Base-by-base conservation (phyloP, 2,329 filamentous ascomycete genomes). In the Scedosporium minutisporum region DNA sequence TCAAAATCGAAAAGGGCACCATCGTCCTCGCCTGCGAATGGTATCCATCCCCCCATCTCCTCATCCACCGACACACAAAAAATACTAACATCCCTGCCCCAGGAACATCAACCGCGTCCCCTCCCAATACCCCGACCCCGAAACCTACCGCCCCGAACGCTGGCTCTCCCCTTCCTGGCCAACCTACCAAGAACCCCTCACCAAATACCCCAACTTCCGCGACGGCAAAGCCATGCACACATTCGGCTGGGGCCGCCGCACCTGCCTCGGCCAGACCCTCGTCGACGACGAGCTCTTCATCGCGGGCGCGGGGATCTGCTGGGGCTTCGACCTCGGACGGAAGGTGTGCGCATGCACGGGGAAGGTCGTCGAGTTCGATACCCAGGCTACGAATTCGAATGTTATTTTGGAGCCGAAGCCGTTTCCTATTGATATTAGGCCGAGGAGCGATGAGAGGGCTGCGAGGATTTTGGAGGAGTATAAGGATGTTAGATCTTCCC, bases 171-270 rank as follows among this genome's bases (percentile, higher is more conserved):
- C 81, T n/a, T 75, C 74, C 21, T 88, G 81, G 78, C 86, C 86
- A 0, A 86, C 85, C 0, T 88, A 82, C 73, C 82, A 87, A 68
- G 84, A 83, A 68, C 86, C 86, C 0, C 78, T 88, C n/a, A 80
- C 80, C 1, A 78, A 80, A 63, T 87, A 82, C 68, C 86, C 86
- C 16, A 85, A 82, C 71, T 80, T 88, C 69, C 83, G 85, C 66
- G 79, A 82, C 68, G 79, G 79, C 44, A 72, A 75, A 2, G 80
- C 80, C 44, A 84, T 87, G 80, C 82, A 85, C 65, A 85, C 82
- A 0, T 88, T 88, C 68, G 85, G 85, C 29, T 87, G 80, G 77
- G 86, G 85, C 41, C 82, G 85, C 53, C 79, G 86, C 65, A 80
- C 81, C 14, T 88, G 85, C 67, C 78, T 87, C 4, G 85, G 85